Percentiles rank a stretch among this genome's conserved stretches.
phyloP scores from a whole-genome alignment of 179 eudicot species.

The Beta corolliflora region DNA sequence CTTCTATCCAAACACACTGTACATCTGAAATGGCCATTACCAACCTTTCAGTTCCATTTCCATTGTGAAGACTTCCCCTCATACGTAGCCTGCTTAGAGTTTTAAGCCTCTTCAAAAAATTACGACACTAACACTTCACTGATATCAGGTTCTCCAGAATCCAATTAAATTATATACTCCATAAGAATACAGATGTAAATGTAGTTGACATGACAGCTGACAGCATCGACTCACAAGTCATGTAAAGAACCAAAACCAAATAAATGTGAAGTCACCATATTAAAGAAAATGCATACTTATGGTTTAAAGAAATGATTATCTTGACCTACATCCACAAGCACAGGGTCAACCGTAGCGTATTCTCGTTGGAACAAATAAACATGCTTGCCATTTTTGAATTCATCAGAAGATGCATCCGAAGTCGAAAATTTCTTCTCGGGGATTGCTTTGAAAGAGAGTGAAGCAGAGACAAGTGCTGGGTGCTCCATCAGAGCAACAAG shows the following conservation, averaged over 20 bases:
- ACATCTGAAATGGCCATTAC: background rate
- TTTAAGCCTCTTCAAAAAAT: constrained; percentile 14
- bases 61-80: background rate
- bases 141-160: background rate
- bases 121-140: background rate
- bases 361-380: constrained; percentile 93
- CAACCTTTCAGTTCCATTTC: background rate
- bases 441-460: constrained; percentile 55
- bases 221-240: background rate
- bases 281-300: background rate
- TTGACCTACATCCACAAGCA: constrained; percentile 72
- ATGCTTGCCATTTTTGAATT: constrained; percentile 42
- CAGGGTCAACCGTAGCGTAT: constrained; percentile 88
- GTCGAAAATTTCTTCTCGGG: constrained; percentile 53
- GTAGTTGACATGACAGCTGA: background rate
- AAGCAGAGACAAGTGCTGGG: constrained; percentile 64
- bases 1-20: too few species aligned
- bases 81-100: background rate
- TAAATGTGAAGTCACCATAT: background rate
- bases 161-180: background rate
- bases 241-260: background rate
- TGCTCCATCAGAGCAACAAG: constrained; percentile 71
- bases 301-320: constrained; percentile 1
- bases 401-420: constrained; percentile 47
- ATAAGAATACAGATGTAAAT: background rate